Evolutionary conservation across 2,329 filamentous ascomycete species (phyloP).

Genomic region (Rhinocladiella mackenziei): DNA sequence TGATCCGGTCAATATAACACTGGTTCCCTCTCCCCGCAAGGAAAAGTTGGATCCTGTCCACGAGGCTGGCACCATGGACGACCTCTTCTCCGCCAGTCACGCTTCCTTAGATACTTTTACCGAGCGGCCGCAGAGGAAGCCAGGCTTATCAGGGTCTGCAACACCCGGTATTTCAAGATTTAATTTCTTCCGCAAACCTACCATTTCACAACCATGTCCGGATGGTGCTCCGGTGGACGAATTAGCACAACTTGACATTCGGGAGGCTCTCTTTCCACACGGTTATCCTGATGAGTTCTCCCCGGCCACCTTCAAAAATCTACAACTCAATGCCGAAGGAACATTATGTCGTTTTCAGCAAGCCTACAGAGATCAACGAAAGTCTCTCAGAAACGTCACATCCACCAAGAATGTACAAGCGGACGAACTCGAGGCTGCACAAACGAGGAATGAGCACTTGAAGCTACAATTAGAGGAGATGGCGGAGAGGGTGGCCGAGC

Average conservation of each 20-base stretch:
- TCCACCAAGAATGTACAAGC: conserved; percentile 55
- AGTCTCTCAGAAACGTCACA: conserved; percentile 48
- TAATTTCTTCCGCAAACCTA: conserved; percentile 42
- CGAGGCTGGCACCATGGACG: conserved; percentile 21
- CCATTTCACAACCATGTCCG: conserved; percentile 31
- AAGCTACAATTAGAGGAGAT: conserved; percentile 60
- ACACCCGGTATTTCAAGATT: conserved; percentile 36
- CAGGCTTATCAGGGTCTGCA: conserved; percentile 32
- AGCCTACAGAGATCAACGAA: conserved; percentile 52
- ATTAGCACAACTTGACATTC: conserved; percentile 53
- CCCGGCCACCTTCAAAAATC: conserved; percentile 53
- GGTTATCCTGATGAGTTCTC: conserved; percentile 47
- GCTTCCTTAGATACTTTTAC: conserved; percentile 21
- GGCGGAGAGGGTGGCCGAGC: conserved; percentile 52
- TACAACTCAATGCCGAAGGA: conserved; percentile 55
- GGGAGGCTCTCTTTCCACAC: conserved; percentile 51
- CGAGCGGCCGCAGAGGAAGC: conserved; percentile 26
- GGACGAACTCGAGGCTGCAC: conserved; percentile 60
- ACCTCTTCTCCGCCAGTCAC: conserved; percentile 19
- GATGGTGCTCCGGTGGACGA: conserved; percentile 45
- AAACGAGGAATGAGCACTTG: conserved; percentile 54
- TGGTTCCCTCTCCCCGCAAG: conserved; percentile 34
- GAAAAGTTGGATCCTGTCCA: conserved; percentile 27
- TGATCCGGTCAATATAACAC: conserved; percentile 46
- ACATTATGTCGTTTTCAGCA: conserved; percentile 53